Evolutionary conservation across 345 rosid genomes (phyloP).

Genomic region (Gynandropsis gynandra): DNA sequence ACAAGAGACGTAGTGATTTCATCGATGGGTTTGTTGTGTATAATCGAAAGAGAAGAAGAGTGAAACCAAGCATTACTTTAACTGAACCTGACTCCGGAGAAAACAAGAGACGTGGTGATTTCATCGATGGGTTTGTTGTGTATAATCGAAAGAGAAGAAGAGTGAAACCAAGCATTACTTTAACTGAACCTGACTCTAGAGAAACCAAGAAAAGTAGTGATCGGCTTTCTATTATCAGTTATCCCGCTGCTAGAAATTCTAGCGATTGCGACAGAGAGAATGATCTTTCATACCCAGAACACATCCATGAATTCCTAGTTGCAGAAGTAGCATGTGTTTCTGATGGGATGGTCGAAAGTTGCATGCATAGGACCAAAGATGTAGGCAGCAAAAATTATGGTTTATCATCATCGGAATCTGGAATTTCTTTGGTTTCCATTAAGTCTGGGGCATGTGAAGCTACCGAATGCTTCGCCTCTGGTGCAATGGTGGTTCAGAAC

Average conservation of each 20-base stretch:
- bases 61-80: constrained; percentile 5
- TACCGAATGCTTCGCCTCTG: constrained; percentile 63
- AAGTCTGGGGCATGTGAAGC: constrained; percentile 43
- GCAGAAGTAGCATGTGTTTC: constrained; percentile 29
- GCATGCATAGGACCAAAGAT: no score
- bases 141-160: constrained; percentile 44
- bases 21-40: constrained; percentile 20
- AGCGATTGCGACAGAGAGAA: constrained; percentile 36
- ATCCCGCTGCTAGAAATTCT: constrained; percentile 28
- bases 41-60: constrained; percentile 20
- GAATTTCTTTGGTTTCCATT: constrained; percentile 41
- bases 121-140: constrained; percentile 26
- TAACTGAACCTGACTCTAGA: constrained; percentile 25
- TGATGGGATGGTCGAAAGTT: constrained; percentile 29
- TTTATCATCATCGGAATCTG: constrained; percentile 56
- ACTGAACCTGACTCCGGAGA: constrained; percentile 10
- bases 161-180: constrained; percentile 22
- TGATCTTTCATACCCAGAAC: constrained; percentile 30
- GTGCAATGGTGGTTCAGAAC: constrained; percentile 31
- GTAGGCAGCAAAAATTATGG: constrained; percentile 54
- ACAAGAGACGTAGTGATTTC: constrained; percentile 16
- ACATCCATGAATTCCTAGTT: constrained; percentile 20
- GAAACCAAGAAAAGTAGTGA: constrained; percentile 33
- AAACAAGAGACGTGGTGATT: constrained; percentile 22
- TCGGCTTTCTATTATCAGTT: constrained; percentile 39